A percentile compares a stretch with the other conserved stretches of the same genome.
These are phyloP conservation scores for Colletotrichum cereale DNA, from an alignment of 2,329 filamentous ascomycete genomes.

Conservation along the genomic window DNA sequence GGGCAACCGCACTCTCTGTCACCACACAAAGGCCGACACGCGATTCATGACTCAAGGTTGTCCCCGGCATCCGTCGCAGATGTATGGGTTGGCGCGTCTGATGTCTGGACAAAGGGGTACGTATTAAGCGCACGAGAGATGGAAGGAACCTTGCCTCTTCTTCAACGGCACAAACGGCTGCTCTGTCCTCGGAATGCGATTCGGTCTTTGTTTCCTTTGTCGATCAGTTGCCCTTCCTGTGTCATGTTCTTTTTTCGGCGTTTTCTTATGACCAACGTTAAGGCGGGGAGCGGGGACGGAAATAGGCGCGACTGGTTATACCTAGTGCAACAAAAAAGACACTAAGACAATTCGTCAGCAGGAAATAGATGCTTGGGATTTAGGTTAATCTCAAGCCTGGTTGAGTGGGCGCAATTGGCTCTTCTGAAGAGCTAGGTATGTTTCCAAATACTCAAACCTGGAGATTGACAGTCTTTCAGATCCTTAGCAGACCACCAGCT, in stretches of 20 bases:
- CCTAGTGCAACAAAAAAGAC: conserved; percentile 7
- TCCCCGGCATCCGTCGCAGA: not conserved
- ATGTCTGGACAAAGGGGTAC: not conserved
- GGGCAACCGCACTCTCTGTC: not conserved
- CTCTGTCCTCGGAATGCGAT: not conserved
- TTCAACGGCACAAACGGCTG: not conserved
- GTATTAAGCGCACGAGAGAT: not conserved
- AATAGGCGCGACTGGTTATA: not conserved
- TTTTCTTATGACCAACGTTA: conserved; percentile 12
- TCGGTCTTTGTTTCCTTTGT: conserved; percentile 10
- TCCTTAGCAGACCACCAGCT: not conserved
- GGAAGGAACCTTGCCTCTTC: not conserved
- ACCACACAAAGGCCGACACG: conserved; percentile 8
- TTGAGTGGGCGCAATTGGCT: not conserved
- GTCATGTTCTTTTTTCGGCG: conserved; percentile 10
- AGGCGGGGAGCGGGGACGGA: not conserved
- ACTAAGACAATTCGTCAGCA: conserved; percentile 24
- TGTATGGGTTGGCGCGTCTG: conserved; percentile 9
- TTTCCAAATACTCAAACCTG: not conserved
- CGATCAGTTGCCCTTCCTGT: conserved; percentile 15
- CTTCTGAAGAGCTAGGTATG: not conserved
- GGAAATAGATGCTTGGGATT: not conserved
- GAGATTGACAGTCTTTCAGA: not conserved
- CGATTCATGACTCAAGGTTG: conserved; percentile 25
- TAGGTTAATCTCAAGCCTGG: not conserved